Evolutionary conservation across 305 asterid species (phyloP).

Genomic region (Ilex paraguariensis): DNA sequence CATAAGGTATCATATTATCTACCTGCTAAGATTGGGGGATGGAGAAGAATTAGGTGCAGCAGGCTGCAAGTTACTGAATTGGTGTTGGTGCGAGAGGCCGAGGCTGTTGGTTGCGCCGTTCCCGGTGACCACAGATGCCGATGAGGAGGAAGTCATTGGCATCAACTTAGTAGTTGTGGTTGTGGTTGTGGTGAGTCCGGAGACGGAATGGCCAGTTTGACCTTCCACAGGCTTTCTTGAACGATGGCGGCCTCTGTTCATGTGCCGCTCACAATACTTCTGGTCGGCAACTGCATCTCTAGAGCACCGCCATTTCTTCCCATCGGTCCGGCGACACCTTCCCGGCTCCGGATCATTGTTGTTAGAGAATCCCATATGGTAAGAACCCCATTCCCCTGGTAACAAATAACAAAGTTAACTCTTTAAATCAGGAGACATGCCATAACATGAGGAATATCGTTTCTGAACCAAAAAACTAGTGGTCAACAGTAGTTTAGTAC

Average conservation of each 20-base stretch:
- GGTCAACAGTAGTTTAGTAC: too few species aligned
- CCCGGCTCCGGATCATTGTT: constrained; percentile 3
- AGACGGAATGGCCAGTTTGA: not conserved
- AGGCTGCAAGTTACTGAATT: constrained; percentile 29
- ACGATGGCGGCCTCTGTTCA: constrained; percentile 6
- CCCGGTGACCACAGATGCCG: constrained; percentile 33
- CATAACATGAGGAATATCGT: not conserved
- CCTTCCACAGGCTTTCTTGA: constrained; percentile 9
- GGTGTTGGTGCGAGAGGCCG: constrained; percentile 33
- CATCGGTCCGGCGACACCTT: constrained; percentile 2
- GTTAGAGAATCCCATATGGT: not conserved
- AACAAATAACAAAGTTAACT: not conserved
- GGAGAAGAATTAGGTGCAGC: constrained; percentile 21
- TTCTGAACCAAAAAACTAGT: not conserved
- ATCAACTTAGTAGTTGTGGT: not conserved
- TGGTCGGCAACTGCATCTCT: constrained; percentile 2
- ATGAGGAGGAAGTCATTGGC: not conserved
- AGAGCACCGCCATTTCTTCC: constrained; percentile 5
- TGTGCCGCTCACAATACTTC: constrained; percentile 1
- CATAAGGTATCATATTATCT: not conserved
- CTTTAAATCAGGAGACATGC: not conserved
- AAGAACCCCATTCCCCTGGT: not conserved
- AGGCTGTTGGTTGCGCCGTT: constrained; percentile 33
- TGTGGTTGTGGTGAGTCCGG: not conserved
- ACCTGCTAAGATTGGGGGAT: constrained; percentile 45